A percentile compares a stretch with the other conserved stretches of the same genome.
Evolutionary conservation across 2,329 filamentous ascomycete genomes (phyloP).

Genomic region (Nothopassalora personata): DNA sequence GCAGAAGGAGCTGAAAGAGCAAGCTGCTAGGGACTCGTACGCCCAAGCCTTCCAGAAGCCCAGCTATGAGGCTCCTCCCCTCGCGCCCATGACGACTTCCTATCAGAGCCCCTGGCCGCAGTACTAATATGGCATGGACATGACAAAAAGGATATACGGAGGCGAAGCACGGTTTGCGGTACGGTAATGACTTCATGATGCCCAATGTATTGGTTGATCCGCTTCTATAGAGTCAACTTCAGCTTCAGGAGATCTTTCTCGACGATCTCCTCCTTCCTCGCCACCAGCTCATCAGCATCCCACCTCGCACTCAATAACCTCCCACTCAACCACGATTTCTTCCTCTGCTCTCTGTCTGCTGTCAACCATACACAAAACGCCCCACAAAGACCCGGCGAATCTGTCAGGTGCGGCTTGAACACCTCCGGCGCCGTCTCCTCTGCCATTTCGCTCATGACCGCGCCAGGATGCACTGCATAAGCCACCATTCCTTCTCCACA

Average conservation of each 20-base stretch:
- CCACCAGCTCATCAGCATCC: conserved; percentile 35
- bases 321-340: conserved; percentile 35
- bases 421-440: conserved; percentile 31
- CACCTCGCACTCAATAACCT: conserved; percentile 35
- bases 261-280: conserved; percentile 32
- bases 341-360: conserved; percentile 18
- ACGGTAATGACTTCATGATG: conserved; percentile 1
- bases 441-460: conserved; percentile 35
- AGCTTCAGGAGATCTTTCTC: conserved; percentile 35
- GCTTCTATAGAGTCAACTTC: conserved; percentile 18
- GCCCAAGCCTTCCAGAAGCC: conserved; percentile 10
- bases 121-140: neutral
- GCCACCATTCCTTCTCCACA: conserved; percentile 24
- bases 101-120: neutral
- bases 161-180: neutral
- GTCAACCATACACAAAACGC: conserved; percentile 33
- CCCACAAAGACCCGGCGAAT: conserved; percentile 32
- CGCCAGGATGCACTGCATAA: conserved; percentile 36
- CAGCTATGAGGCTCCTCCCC: neutral
- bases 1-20: conserved; percentile 30
- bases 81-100: neutral
- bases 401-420: conserved; percentile 22
- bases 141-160: neutral
- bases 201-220: neutral
- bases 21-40: conserved; percentile 15